phyloP scores from a whole-genome alignment of 164 flowering plant genomes.

The Liquidambar formosana region DNA sequence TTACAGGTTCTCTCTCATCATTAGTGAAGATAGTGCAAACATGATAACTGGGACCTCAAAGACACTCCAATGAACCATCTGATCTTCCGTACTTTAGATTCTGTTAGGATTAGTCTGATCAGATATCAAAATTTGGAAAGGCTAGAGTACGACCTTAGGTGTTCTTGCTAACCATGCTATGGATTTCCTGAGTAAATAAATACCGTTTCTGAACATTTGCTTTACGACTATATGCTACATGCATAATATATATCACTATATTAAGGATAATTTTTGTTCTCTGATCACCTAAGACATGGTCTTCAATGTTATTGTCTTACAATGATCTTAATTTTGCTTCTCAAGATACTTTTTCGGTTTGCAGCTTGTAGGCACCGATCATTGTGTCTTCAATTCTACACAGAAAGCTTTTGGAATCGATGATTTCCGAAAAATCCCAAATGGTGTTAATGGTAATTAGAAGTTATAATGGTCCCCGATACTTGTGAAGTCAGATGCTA shows the following conservation, averaged over 20 bases:
- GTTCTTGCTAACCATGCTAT: not conserved
- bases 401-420: slow-evolving; percentile 90
- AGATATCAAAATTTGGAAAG: not conserved
- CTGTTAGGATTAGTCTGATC: not conserved
- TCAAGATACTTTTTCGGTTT: slow-evolving; percentile 9
- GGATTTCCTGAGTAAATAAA: not conserved
- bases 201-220: not conserved
- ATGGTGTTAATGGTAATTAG: slow-evolving; percentile 95
- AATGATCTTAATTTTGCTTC: slow-evolving; percentile 1
- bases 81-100: not conserved
- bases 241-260: not conserved
- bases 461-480: not conserved
- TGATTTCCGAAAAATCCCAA: slow-evolving; percentile 95
- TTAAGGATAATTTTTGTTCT: not conserved
- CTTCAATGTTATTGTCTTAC: not conserved
- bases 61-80: not conserved
- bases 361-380: slow-evolving; percentile 99
- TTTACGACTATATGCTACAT: not conserved
- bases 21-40: not conserved
- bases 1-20: slow-evolving; percentile 66
- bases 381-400: slow-evolving; percentile 84
- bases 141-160: not conserved
- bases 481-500: slow-evolving; percentile 3
- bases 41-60: not conserved
- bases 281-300: no score